These are phyloP conservation scores for Maudiozyma humilis DNA, from an alignment of 1,139 yeast genomes.

Conservation along the genomic window DNA sequence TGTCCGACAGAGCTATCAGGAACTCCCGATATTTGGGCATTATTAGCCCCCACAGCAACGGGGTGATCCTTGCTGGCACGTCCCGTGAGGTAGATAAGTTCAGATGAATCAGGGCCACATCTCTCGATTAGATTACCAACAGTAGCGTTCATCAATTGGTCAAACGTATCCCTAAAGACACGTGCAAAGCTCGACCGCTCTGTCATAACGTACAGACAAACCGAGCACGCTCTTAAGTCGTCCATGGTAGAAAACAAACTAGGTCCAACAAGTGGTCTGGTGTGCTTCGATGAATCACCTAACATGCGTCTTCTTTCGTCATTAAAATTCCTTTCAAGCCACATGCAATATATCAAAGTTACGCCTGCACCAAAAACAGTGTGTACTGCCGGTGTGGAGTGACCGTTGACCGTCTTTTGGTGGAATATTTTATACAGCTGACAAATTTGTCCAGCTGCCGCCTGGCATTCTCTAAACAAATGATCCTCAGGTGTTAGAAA, in stretches of 20 bases:
- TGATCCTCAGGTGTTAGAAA: slow-evolving; percentile 48
- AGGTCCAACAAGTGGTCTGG: slow-evolving; percentile 46
- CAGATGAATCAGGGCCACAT: slow-evolving; percentile 50
- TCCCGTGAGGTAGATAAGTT: slow-evolving; percentile 33
- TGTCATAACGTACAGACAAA: slow-evolving; percentile 52
- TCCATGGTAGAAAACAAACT: slow-evolving; percentile 45
- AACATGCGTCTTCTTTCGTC: slow-evolving; percentile 40
- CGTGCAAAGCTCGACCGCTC: slow-evolving; percentile 51
- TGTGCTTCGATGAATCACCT: slow-evolving; percentile 47
- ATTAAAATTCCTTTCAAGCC: slow-evolving; percentile 51
- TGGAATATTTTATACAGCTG: slow-evolving; percentile 50
- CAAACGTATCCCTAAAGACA: slow-evolving; percentile 53
- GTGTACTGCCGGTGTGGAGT: slow-evolving; percentile 53
- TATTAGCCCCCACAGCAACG: neutral
- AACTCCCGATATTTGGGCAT: neutral
- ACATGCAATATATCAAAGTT: slow-evolving; percentile 50
- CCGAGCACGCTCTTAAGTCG: slow-evolving; percentile 51
- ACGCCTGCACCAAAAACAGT: slow-evolving; percentile 57
- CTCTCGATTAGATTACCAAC: slow-evolving; percentile 45
- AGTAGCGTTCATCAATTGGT: slow-evolving; percentile 51
- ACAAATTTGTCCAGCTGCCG: slow-evolving; percentile 57
- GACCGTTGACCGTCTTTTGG: slow-evolving; percentile 49
- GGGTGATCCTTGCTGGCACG: neutral
- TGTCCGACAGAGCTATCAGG: neutral
- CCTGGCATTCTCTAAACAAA: slow-evolving; percentile 51